A percentile compares a stretch with the other conserved stretches of the same genome.
phyloP scores from a whole-genome alignment of 768 basidiomycete species.

The Macrolepiota albuminosa region DNA sequence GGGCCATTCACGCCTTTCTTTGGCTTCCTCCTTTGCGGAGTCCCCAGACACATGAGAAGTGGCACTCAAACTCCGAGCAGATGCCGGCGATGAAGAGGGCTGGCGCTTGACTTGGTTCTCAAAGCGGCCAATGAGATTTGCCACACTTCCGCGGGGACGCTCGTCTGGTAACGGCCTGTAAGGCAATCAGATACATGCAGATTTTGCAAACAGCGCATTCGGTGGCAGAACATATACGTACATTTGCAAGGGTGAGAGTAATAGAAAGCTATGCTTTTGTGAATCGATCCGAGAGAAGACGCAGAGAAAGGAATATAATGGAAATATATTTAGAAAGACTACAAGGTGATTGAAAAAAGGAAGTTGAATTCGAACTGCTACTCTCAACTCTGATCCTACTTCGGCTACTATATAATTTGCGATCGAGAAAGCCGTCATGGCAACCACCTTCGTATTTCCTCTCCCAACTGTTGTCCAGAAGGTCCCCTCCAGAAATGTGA shows the following conservation, averaged over 20 bases:
- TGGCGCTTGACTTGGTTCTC: slow-evolving; percentile 76
- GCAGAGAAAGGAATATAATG: slow-evolving; percentile 8
- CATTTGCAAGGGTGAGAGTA: slow-evolving; percentile 22
- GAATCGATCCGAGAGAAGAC: not conserved
- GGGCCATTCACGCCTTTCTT: slow-evolving; percentile 78
- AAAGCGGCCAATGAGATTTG: slow-evolving; percentile 87
- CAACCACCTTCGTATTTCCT: slow-evolving; percentile 30
- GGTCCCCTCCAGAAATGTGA: slow-evolving; percentile 65
- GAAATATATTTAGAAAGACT: slow-evolving; percentile 3
- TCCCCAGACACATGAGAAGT: slow-evolving; percentile 61
- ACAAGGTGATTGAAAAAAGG: slow-evolving; percentile 14
- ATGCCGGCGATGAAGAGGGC: slow-evolving; percentile 32
- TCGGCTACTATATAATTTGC: slow-evolving; percentile 1
- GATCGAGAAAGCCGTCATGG: slow-evolving; percentile 19
- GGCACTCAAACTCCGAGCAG: slow-evolving; percentile 63
- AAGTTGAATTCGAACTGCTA: slow-evolving; percentile 8
- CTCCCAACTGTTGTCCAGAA: slow-evolving; percentile 23
- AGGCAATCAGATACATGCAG: slow-evolving; percentile 8
- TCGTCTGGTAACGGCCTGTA: slow-evolving; percentile 84
- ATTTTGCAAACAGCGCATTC: slow-evolving; percentile 1
- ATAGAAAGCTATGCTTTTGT: slow-evolving; percentile 7
- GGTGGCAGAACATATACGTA: slow-evolving; percentile 19
- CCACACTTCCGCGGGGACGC: slow-evolving; percentile 80
- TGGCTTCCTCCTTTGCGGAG: slow-evolving; percentile 58
- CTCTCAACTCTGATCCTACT: slow-evolving; percentile 8